Base-by-base conservation (phyloP, 192 early-diverging fungal species). In the Spizellomyces sp. region DNA sequence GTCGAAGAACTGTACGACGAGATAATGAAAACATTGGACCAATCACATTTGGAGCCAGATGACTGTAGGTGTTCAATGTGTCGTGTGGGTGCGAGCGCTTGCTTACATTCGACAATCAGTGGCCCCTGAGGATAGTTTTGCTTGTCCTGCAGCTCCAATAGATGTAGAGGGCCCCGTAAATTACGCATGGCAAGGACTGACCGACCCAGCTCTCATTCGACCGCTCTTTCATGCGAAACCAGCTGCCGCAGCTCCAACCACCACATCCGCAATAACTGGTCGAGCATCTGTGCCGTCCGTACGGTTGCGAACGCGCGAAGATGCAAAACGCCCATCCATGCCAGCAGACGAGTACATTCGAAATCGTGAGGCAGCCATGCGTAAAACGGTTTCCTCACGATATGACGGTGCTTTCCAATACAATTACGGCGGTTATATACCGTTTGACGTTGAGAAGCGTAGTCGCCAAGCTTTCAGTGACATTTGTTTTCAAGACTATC, bases 371-470 rank as follows among this genome's bases (percentile, higher is more conserved):
- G 17, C n/a, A n/a, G 84, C 86, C 1, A 87, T 86, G 84, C 69
- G 69, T 48, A 85, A 77, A 54, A 79, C 74, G 4, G 64, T 62
- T 5, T 80, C 80, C 17, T 83, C 80, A 4, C 48, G 70, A 54
- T 87, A 83, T 74, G 67, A 74, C 59, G 62, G 62, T 6, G 62
- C 73, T 7, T 75, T 86, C 46, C 80, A 69, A 55, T 86, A 86
- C 72, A 86, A 86, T 70, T 87, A 77, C 54, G 86, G 86, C 47
- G 86, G 86, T 4, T 87, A 84, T 63, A 86, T 86, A 43, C 86
- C 86, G 2, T 64, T 64, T 45, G 75, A 83, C 44, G 58, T 76
- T 59, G 58, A 71, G 5, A 73, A 63, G 9, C 79, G 81, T 52
- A 36, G 48, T 17, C 69, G 64, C 22, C 45, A 50, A 17, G 63